Evolutionary conservation across 1,139 yeast genomes (phyloP).

Genomic region (Yamadazyma taylorii): DNA sequence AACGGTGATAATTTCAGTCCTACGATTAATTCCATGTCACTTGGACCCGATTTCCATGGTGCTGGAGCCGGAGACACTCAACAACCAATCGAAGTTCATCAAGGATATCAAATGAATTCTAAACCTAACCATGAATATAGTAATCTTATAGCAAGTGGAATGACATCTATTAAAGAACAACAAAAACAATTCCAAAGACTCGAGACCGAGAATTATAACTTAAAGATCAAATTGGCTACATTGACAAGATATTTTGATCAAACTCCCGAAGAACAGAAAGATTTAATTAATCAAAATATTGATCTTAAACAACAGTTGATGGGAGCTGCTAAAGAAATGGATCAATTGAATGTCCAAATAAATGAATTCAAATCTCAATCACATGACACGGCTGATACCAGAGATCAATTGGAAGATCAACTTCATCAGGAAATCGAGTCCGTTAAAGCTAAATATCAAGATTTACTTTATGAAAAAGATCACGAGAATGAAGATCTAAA

Average conservation of each 20-base stretch:
- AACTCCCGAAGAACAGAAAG: conserved; percentile 44
- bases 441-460: background rate
- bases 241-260: conserved; percentile 48
- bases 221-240: conserved; percentile 59
- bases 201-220: conserved; percentile 60
- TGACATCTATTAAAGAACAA: conserved; percentile 50
- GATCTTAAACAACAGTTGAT: conserved; percentile 40
- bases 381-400: background rate
- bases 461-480: background rate
- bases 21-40: conserved; percentile 8
- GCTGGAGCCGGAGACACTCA: too few relatives aligned
- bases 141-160: conserved; percentile 8
- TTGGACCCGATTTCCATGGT: background rate
- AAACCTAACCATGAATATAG: background rate
- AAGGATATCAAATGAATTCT: background rate
- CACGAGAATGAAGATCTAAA: background rate
- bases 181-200: conserved; percentile 50
- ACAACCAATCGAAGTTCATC: background rate
- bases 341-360: background rate
- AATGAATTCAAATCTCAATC: background rate
- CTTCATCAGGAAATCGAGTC: background rate
- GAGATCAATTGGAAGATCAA: background rate
- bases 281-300: conserved; percentile 39
- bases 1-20: conserved; percentile 24
- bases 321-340: conserved; percentile 15